phyloP scores from a whole-genome alignment of 2,329 filamentous ascomycete genomes.

The Chaetomiaceae sp. region DNA sequence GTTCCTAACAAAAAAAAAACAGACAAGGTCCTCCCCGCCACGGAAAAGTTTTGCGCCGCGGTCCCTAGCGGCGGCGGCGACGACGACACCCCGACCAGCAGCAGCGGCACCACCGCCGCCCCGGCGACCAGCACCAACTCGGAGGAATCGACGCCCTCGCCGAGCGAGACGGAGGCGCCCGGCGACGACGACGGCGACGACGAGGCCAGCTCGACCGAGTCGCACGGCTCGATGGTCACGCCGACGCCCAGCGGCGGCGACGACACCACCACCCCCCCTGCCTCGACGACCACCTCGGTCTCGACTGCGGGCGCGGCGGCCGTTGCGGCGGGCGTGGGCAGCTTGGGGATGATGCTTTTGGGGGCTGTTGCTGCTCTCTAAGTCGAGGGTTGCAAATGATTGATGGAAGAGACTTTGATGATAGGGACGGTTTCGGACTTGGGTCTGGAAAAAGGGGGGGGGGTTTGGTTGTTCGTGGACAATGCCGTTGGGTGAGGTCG shows the following conservation, averaged over 20 bases:
- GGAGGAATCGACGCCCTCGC: neutral
- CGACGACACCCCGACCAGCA: neutral
- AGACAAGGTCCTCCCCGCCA: conserved; percentile 37
- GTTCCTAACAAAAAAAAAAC: neutral
- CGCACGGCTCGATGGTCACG: neutral
- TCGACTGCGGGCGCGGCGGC: neutral
- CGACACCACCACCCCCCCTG: neutral
- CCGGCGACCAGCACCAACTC: conserved; percentile 1
- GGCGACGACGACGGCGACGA: neutral
- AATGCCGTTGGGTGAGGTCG: no score
- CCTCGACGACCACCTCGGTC: neutral
- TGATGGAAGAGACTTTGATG: no score
- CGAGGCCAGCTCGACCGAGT: neutral
- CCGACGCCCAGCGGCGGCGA: neutral
- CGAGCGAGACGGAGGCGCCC: neutral
- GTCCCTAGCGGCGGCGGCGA: conserved; percentile 44
- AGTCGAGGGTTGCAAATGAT: no score
- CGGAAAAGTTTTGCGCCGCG: conserved; percentile 57
- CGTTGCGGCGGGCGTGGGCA: conserved; percentile 15
- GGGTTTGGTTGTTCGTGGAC: no score
- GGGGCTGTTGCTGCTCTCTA: conserved; percentile 25
- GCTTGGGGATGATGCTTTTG: conserved; percentile 21
- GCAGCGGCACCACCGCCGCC: conserved; percentile 3
- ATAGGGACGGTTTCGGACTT: no score
- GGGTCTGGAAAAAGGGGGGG: no score